Evolutionary conservation across 176 grass and related monocot genomes (phyloP), one percentile per base, ranked within the genome.

Genomic region (Hordeum marinum): DNA sequence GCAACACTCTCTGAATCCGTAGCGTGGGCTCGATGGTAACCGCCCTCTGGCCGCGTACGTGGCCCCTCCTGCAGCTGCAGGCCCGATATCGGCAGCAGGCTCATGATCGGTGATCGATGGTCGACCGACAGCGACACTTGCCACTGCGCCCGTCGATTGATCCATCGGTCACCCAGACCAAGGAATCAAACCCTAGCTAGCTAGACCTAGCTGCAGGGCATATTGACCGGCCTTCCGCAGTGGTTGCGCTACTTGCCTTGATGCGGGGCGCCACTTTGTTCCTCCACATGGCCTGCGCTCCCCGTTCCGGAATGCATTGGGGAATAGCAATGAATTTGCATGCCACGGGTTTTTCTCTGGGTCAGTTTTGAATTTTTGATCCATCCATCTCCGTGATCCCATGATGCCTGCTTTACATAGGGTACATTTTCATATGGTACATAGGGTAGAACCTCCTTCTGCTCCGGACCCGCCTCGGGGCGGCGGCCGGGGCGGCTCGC

Each of bases 171-270:
- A 66, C 67, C 73, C 80, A 45, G 66, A 66, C 67, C 73, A 75
- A 45, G 66, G 75, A 81, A 90, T 83, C 84, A 29, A 88, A 87
- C 88, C 88, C 84, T 90, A 90, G 89, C 48, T 78, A 32, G 57
- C 32, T 31, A 48, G 13, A 48, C 5, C 29, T 29, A 29, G 29
- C 29, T 23, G 45, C 50, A 20, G 50, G 17, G 57, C 67, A 8
- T 42, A 59, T 86, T 78, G 84, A 78, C 62, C 50, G 18, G 18
- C 50, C 46, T 50, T 14, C 46, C 57, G 63, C 59, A 17, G 62
- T 73, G 65, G 60, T 36, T 58, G 54, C 39, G 3, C n/a, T 79
- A 63, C 71, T 50, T 84, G 77, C 77, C 77, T 9, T 40, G 32
- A 34, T 34, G 32, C 79, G 65, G 55, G 88, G 65, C 32, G 34